Evolutionary conservation across 768 basidiomycete genomes (phyloP).

Genomic region (Mycena capillaripes): DNA sequence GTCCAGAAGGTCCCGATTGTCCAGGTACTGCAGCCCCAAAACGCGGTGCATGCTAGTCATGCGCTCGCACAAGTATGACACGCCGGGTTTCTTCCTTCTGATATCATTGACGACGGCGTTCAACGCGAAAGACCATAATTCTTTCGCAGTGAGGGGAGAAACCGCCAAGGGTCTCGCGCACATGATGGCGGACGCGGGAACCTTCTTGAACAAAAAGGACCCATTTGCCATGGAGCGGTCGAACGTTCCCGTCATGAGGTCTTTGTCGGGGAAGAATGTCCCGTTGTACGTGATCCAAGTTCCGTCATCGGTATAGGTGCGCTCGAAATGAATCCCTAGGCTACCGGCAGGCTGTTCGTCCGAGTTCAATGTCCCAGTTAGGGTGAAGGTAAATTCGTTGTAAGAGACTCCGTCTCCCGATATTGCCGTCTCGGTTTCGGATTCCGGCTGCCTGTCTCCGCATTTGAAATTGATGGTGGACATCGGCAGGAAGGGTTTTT

Average conservation of each 20-base stretch:
- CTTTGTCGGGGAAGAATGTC: neutral
- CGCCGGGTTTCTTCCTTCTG: neutral
- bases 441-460: neutral
- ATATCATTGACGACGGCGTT: constrained; percentile 6
- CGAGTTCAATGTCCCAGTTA: neutral
- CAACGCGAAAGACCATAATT: neutral
- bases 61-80: neutral
- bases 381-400: neutral
- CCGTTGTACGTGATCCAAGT: constrained; percentile 13
- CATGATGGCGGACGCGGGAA: neutral
- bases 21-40: neutral
- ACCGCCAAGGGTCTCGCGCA: neutral
- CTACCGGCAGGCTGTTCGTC: neutral
- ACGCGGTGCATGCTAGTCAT: neutral
- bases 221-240: neutral
- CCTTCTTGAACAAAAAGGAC: constrained; percentile 27
- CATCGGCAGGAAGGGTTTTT: constrained; percentile 5
- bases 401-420: neutral
- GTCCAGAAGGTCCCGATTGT: neutral
- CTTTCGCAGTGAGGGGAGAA: neutral
- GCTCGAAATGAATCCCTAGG: neutral
- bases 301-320: constrained; percentile 1
- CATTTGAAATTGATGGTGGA: neutral
- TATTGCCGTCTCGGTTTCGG: constrained; percentile 1
- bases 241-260: constrained; percentile 17